Percentiles rank a stretch among this genome's conserved stretches.
Conservation (phyloP, 768 basidiomycete genomes). For the Termitomyces sp. region DNA sequence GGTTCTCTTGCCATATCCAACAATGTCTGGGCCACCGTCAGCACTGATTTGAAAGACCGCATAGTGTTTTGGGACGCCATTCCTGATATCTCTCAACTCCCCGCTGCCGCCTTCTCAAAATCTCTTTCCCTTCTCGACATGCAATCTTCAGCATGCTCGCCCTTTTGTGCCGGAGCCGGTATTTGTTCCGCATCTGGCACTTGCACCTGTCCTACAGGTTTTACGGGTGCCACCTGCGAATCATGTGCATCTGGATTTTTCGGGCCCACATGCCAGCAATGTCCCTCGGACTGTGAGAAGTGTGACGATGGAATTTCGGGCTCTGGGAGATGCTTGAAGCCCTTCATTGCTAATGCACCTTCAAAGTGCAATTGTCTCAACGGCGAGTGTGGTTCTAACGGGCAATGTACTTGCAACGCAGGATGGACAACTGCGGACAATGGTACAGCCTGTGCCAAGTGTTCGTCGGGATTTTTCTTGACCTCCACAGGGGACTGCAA, state of each 20-base stretch:
- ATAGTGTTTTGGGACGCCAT: constrained; percentile 76
- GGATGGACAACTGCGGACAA: constrained; percentile 71
- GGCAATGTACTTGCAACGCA: constrained; percentile 69
- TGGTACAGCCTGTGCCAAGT: constrained; percentile 74
- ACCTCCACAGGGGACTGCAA: constrained; percentile 66
- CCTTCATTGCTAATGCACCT: constrained; percentile 44
- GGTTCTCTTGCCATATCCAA: constrained; percentile 64
- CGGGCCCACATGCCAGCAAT: constrained; percentile 64
- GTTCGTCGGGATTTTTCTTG: constrained; percentile 71
- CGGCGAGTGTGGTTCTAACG: constrained; percentile 63
- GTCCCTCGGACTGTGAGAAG: constrained; percentile 58
- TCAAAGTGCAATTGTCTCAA: constrained; percentile 79
- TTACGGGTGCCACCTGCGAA: constrained; percentile 77
- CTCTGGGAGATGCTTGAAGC: constrained; percentile 61
- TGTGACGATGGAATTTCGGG: constrained; percentile 83
- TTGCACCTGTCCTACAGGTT: constrained; percentile 70
- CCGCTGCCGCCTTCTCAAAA: constrained; percentile 33
- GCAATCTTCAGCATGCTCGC: constrained; percentile 69
- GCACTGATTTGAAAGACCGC: constrained; percentile 47
- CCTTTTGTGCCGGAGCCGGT: constrained; percentile 68
- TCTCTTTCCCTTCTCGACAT: constrained; percentile 62
- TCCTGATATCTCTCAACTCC: constrained; percentile 68
- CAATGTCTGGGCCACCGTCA: constrained; percentile 64
- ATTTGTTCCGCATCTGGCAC: constrained; percentile 65
- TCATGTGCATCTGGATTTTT: constrained; percentile 71